Base-by-base conservation (phyloP, 331 rosid genomes). In the Ulmus americana region DNA sequence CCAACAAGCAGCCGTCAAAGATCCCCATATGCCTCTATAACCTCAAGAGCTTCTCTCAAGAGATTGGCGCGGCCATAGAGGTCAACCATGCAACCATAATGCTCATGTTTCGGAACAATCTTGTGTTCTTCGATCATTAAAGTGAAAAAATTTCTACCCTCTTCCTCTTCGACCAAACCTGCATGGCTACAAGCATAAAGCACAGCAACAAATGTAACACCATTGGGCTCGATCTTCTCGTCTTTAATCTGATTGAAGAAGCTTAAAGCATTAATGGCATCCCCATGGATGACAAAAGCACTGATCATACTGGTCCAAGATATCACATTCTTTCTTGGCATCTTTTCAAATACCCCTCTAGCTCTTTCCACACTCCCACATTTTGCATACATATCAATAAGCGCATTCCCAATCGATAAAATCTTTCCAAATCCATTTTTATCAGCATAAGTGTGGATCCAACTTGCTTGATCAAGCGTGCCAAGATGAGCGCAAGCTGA, bases 41-140 rank as follows among this genome's bases (percentile, higher is more conserved):
- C 69, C 70, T 80, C 87, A 56, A 88, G 81, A 64, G 96, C 96
- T 70, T 86, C 88, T 63, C 80, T 80, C 75, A 88, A 59, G 59
- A 76, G 79, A 59, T 87, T 85, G 75, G 95, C 96, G 66, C 95
- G 89, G 72, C 97, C 84, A 67, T 64, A 85, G 57, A 88, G 84
- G 78, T 91, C 95, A 55, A 91, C 90, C 95, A 91, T 83, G 81
- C 97, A 88, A 59, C 97, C 97, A 48, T 80, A 91, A 77, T 91
- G 96, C 64, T 84, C 88, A 10, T 72, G 95, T 71, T 80, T 76
- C 39, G 90, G 94, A 81, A 83, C 61, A 61, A 91, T 85, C 49
- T 79, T 76, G 48, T 78, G 71, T 55, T 91, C 90, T 65, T 69
- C 53, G 39, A 70, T 72, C 97, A 91, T 84, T 8, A 83, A 86